Conservation (phyloP, 139 green algal genomes). For the Zygnema circumcarinatum region DNA sequence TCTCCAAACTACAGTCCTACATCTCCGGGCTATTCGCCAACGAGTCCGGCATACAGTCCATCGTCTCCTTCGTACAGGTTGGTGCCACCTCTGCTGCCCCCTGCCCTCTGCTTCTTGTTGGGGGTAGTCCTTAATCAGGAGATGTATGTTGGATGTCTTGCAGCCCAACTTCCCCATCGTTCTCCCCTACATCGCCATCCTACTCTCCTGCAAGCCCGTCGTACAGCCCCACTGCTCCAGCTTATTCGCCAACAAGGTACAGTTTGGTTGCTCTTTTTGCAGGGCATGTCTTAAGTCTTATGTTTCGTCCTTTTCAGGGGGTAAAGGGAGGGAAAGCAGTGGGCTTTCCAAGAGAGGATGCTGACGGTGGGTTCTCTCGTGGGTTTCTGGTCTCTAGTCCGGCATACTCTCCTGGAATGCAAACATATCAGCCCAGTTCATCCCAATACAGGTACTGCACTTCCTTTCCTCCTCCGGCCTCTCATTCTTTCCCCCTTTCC, state of each 20-base stretch:
- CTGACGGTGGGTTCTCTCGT: neutral
- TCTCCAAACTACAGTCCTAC: conserved; percentile 64
- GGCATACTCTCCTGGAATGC: neutral
- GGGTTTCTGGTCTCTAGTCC: neutral
- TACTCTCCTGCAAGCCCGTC: conserved; percentile 59
- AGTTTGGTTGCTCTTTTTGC: neutral
- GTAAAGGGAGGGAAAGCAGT: too few species aligned
- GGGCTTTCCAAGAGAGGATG: too few species aligned
- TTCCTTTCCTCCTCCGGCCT: neutral
- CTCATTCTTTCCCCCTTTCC: neutral
- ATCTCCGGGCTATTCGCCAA: conserved; percentile 65
- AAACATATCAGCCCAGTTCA: neutral
- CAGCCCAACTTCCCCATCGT: conserved; percentile 62
- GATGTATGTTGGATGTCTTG: conserved; percentile 65
- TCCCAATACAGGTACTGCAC: conserved; percentile 11
- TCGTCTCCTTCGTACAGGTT: conserved; percentile 70
- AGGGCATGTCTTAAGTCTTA: neutral
- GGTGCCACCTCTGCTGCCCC: conserved; percentile 64
- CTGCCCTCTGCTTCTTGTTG: conserved; percentile 68
- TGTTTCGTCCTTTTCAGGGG: neutral
- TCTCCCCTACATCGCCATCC: conserved; percentile 71
- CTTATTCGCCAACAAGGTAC: conserved; percentile 68
- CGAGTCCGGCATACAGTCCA: conserved; percentile 67
- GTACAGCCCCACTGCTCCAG: conserved; percentile 67
- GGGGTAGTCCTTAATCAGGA: conserved; percentile 74